These are phyloP conservation scores for Penicillium fuscoglaucum DNA, from an alignment of 2,329 filamentous ascomycete species.

Conservation along the genomic window DNA sequence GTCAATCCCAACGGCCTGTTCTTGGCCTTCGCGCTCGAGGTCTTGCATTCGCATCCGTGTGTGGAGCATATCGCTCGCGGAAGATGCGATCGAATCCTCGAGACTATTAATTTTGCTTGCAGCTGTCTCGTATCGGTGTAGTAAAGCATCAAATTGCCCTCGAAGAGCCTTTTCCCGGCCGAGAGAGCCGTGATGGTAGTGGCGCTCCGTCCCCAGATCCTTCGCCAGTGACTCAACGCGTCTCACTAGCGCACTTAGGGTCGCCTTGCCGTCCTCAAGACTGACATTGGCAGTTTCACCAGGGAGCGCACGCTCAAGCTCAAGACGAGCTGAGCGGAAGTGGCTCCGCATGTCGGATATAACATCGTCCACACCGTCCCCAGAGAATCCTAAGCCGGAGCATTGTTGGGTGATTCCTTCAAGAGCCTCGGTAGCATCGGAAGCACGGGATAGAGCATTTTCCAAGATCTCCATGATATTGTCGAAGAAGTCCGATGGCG, in stretches of 20 bases:
- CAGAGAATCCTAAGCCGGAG: conserved; percentile 42
- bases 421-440: conserved; percentile 41
- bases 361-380: conserved; percentile 32
- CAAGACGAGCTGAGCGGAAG: conserved; percentile 46
- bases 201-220: conserved; percentile 36
- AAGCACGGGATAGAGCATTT: conserved; percentile 38
- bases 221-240: conserved; percentile 40
- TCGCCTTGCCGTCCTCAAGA: conserved; percentile 41
- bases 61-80: conserved; percentile 48
- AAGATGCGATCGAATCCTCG: conserved; percentile 43
- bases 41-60: conserved; percentile 46
- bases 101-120: conserved; percentile 39
- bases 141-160: conserved; percentile 47
- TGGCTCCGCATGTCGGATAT: conserved; percentile 39
- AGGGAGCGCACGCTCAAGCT: conserved; percentile 46
- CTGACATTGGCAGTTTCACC: conserved; percentile 44
- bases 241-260: conserved; percentile 42
- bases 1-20: conserved; percentile 45
- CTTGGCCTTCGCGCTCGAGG: conserved; percentile 42
- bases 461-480: conserved; percentile 40
- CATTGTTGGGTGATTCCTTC: conserved; percentile 39
- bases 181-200: conserved; percentile 35
- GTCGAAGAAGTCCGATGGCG: conserved; percentile 42
- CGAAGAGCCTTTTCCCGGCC: conserved; percentile 44
- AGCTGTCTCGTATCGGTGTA: conserved; percentile 41